A percentile compares a stretch with the other conserved stretches of the same genome.
Conservation (phyloP, 805 yeast genomes). For the Brettanomyces nanus region DNA sequence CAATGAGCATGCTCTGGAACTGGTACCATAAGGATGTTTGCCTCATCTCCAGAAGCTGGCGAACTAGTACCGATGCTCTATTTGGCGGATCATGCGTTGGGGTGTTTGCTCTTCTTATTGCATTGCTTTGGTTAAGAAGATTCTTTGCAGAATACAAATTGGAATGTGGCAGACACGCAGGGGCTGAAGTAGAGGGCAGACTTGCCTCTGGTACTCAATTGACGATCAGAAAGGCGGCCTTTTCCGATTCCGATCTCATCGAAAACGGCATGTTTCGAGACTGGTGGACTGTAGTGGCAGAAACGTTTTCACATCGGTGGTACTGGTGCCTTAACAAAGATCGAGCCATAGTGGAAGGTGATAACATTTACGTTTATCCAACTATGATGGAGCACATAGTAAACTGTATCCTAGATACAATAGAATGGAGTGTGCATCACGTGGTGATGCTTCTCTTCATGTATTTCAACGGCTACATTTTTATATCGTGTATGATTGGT, state of each 20-base stretch:
- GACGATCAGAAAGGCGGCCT: not conserved
- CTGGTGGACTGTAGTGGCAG: slow-evolving; percentile 7
- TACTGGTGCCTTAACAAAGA: slow-evolving; percentile 8
- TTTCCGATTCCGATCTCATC: not conserved
- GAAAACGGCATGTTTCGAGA: slow-evolving; percentile 3
- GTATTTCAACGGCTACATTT: slow-evolving; percentile 13
- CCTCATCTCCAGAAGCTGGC: slow-evolving; percentile 11
- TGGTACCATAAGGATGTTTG: slow-evolving; percentile 14
- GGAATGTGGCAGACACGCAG: slow-evolving; percentile 4
- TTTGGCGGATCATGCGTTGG: slow-evolving; percentile 18
- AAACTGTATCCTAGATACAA: slow-evolving; percentile 10
- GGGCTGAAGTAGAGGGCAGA: slow-evolving; percentile 4
- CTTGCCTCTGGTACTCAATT: slow-evolving; percentile 2
- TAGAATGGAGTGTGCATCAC: slow-evolving; percentile 15
- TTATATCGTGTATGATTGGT: slow-evolving; percentile 15
- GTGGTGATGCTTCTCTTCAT: slow-evolving; percentile 13
- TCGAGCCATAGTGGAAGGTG: slow-evolving; percentile 7
- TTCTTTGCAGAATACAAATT: slow-evolving; percentile 8
- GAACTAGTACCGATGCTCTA: slow-evolving; percentile 9
- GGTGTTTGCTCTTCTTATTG: slow-evolving; percentile 8
- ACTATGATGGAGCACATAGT: slow-evolving; percentile 10
- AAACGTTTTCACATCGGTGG: slow-evolving; percentile 12
- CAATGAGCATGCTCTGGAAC: slow-evolving; percentile 17
- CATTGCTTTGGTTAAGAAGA: slow-evolving; percentile 15
- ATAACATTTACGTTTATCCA: slow-evolving; percentile 12